These are phyloP conservation scores for Monilinia vaccinii-corymbosi DNA, from an alignment of 2,329 filamentous ascomycete genomes.

Conservation along the genomic window DNA sequence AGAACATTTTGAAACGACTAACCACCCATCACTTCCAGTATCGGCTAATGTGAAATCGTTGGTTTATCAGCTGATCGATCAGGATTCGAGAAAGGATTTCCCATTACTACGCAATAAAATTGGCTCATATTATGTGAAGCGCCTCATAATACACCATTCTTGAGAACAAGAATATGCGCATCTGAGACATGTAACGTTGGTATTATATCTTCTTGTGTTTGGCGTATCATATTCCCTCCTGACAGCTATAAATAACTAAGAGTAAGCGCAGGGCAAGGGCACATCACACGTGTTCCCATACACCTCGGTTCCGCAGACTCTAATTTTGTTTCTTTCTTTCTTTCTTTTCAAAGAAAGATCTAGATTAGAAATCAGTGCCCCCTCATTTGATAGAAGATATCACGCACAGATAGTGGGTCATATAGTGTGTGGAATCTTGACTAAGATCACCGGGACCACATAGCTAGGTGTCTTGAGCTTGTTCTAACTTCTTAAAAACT, in stretches of 20 bases:
- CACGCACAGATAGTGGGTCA: background rate
- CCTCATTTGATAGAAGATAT: background rate
- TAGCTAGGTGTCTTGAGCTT: background rate
- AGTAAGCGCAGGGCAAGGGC: background rate
- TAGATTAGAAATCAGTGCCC: background rate
- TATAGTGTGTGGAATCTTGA: background rate
- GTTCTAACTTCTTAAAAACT: background rate
- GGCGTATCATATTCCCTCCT: background rate
- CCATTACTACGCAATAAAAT: slow-evolving; percentile 1
- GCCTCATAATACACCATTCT: background rate
- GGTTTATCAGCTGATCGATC: background rate
- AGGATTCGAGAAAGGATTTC: slow-evolving; percentile 10
- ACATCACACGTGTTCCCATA: background rate
- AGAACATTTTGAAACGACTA: slow-evolving; percentile 1
- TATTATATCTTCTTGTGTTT: background rate
- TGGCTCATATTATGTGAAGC: slow-evolving; percentile 1
- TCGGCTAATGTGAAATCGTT: background rate
- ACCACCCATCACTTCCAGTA: background rate
- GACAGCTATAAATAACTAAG: background rate
- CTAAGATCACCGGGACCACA: background rate
- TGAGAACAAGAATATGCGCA: background rate
- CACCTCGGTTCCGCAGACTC: background rate
- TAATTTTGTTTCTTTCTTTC: background rate
- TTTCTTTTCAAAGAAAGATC: background rate
- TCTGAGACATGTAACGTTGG: slow-evolving; percentile 1